Base-by-base conservation (phyloP, 2,329 filamentous ascomycete species). In the Boeremia exigua region DNA sequence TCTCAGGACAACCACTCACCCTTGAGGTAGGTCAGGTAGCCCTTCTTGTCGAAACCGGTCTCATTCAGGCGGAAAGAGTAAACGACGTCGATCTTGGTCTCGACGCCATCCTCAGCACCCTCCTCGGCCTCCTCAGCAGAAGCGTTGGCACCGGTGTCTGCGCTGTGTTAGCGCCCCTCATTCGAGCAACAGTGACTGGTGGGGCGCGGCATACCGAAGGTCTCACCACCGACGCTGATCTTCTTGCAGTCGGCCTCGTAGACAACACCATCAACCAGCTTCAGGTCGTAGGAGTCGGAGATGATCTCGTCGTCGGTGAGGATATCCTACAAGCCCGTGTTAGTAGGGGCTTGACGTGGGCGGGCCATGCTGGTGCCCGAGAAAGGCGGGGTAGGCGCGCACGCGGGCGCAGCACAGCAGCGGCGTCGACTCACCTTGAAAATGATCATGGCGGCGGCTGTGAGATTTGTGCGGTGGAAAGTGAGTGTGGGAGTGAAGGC, bases 211-310 rank as follows among this genome's bases (percentile, higher is more conserved):
- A 39, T 78, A 92, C 90, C 83, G 75, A 96, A 86, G 65, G 84
- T 78, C 75, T 94, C 87, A 63, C 79, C 86, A 63, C 87, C 92
- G 79, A 93, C 83, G 58, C 86, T 87, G 81, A 97, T 92, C 87
- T 94, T 96, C 77, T 84, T 83, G 81, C 93, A 96, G 82, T 99
- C 89, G 75, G 88, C 89, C 84, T 98, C 94, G 82, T 90, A 98
- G 71, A 90, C 87, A 68, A 90, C 82, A 67, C 86, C 87, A 78
- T 93, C 90, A 62, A 94, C 76, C 78, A 89, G 83, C 82, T 91
- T 92, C 76, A 96, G 79, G 69, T 92, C 84, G 83, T 89, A 97
- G 69, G 90, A 95, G 82, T 98, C 94, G 74, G 95, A 96, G 87
- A 98, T 88, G 79, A 99, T 86, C 89, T 99, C 95, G 82, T 97